phyloP scores from a whole-genome alignment of 176 grass and related monocot species.

The Echinochloa phyllopogon region DNA sequence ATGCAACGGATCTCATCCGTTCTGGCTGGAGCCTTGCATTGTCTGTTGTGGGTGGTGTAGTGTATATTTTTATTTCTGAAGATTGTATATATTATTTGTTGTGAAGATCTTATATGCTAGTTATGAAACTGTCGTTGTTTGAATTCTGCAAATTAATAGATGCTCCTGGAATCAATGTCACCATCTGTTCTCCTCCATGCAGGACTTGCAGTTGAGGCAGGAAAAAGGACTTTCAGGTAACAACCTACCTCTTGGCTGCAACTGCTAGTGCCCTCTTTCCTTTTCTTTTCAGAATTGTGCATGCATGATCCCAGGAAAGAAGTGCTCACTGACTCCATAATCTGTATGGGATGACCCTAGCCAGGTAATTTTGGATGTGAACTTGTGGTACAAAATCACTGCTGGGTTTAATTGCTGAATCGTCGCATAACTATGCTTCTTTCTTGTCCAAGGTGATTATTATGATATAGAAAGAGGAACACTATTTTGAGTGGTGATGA shows the following conservation, averaged over 20 bases:
- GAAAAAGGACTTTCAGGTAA: slow-evolving; percentile 46
- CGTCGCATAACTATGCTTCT: neutral
- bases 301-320: neutral
- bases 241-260: slow-evolving; percentile 30
- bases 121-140: slow-evolving; percentile 41
- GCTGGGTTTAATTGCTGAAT: neutral
- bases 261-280: slow-evolving; percentile 19
- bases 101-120: slow-evolving; percentile 24
- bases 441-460: neutral
- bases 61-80: slow-evolving; percentile 4
- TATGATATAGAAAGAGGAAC: neutral
- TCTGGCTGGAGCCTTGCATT: slow-evolving; percentile 53
- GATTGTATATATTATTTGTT: slow-evolving; percentile 16
- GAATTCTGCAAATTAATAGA: slow-evolving; percentile 20
- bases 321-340: neutral
- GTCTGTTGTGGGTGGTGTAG: slow-evolving; percentile 40
- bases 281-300: neutral
- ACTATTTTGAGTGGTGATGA: slow-evolving; percentile 18
- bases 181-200: slow-evolving; percentile 45
- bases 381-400: neutral
- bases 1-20: slow-evolving; percentile 55
- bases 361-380: neutral
- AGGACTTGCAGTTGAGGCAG: slow-evolving; percentile 36
- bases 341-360: neutral
- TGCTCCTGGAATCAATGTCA: slow-evolving; percentile 38